Percentiles rank a stretch among this genome's conserved stretches.
These are phyloP conservation scores for Canariomyces notabilis DNA, from an alignment of 2,329 filamentous ascomycete species.

Conservation along the genomic window DNA sequence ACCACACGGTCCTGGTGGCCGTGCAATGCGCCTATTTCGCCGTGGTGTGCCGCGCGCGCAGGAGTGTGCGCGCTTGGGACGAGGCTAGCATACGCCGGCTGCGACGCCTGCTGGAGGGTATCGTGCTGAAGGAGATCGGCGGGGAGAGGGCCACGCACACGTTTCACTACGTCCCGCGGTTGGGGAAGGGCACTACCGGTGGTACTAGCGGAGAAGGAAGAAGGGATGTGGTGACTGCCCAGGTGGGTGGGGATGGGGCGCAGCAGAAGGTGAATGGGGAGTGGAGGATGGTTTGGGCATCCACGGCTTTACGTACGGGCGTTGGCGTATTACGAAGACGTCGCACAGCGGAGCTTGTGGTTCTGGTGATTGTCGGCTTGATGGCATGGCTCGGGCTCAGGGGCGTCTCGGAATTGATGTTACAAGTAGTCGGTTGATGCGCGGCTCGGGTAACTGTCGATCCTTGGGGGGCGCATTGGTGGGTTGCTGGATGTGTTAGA, in stretches of 20 bases:
- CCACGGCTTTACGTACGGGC: neutral
- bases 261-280: neutral
- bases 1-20: slow-evolving; percentile 56
- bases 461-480: neutral
- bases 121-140: slow-evolving; percentile 7
- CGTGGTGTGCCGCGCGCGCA: slow-evolving; percentile 43
- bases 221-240: too few relatives aligned
- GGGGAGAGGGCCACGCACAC: slow-evolving; percentile 13
- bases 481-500: neutral
- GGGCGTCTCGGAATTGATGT: neutral
- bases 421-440: neutral
- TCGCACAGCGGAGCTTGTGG: slow-evolving; percentile 8
- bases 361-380: slow-evolving; percentile 3
- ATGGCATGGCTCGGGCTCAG: slow-evolving; percentile 6
- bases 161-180: slow-evolving; percentile 18
- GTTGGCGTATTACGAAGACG: slow-evolving; percentile 8
- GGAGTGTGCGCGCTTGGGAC: slow-evolving; percentile 36
- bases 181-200: slow-evolving; percentile 2
- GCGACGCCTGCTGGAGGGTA: slow-evolving; percentile 5
- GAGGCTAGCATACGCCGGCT: slow-evolving; percentile 42
- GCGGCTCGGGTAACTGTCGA: neutral
- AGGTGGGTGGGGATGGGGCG: neutral
- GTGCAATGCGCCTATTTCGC: slow-evolving; percentile 65
- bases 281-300: neutral
- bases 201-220: neutral